Conservation (phyloP, 148 eudicot species). For the Fallopia convolvulus region DNA sequence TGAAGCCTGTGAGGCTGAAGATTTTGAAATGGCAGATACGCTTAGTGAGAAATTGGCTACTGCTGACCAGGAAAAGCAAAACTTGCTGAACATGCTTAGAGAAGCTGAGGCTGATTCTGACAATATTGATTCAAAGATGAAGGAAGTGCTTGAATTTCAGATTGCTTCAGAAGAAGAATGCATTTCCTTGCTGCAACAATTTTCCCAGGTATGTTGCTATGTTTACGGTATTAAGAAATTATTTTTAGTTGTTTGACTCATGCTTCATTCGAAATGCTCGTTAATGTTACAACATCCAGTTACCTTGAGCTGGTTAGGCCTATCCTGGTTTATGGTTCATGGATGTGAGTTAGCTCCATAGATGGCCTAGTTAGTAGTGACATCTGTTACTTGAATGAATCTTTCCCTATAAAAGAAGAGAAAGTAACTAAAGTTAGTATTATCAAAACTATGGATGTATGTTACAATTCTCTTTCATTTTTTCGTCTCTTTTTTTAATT, state of each 20-base stretch:
- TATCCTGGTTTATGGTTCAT: not conserved
- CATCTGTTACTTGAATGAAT: not conserved
- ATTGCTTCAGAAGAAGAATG: constrained; percentile 67
- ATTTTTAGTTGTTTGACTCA: not conserved
- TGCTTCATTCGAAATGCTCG: not conserved
- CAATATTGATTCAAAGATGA: constrained; percentile 54
- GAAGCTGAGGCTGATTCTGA: constrained; percentile 62
- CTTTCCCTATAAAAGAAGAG: not conserved
- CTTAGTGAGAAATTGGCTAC: constrained; percentile 60
- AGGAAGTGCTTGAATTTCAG: constrained; percentile 46
- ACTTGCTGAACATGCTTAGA: constrained; percentile 29
- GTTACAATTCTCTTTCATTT: not conserved
- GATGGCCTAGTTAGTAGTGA: not conserved
- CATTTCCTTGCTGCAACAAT: constrained; percentile 40
- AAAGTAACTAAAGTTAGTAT: not conserved
- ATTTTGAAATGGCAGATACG: constrained; percentile 66
- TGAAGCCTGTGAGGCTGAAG: constrained; percentile 80
- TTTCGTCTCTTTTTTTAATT: not conserved
- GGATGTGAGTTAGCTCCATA: not conserved
- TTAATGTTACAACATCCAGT: not conserved
- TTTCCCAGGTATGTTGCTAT: constrained; percentile 35
- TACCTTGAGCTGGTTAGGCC: not conserved
- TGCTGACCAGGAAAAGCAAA: constrained; percentile 57
- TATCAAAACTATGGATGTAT: not conserved
- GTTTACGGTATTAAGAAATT: not conserved